Conservation (phyloP, 2,329 filamentous ascomycete species). For the Stachybotrys elegans region DNA sequence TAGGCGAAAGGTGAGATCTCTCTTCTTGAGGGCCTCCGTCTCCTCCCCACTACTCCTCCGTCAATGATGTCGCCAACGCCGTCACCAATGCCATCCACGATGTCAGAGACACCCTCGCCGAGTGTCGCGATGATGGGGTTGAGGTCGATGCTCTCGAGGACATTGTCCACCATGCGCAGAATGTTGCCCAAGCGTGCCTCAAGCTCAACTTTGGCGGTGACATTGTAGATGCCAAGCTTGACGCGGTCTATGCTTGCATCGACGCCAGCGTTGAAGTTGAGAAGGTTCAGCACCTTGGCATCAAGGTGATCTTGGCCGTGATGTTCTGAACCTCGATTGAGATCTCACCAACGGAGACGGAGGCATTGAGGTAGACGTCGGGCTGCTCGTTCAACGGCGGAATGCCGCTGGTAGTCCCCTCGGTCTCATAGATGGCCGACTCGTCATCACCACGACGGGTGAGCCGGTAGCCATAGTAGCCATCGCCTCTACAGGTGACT, state of each 20-base stretch:
- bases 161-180: conserved; percentile 53
- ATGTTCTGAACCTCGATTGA: conserved; percentile 54
- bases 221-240: conserved; percentile 50
- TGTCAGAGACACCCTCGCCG: conserved; percentile 40
- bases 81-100: conserved; percentile 33
- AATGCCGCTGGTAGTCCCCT: conserved; percentile 38
- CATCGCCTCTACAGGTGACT: conserved; percentile 30
- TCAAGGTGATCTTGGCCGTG: conserved; percentile 31
- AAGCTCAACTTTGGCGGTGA: conserved; percentile 52
- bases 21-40: conserved; percentile 11
- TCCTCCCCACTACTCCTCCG: conserved; percentile 1
- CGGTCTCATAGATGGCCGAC: conserved; percentile 49
- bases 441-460: conserved; percentile 44
- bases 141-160: conserved; percentile 53
- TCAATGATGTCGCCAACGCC: conserved; percentile 10
- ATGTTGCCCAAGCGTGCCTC: conserved; percentile 57
- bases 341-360: conserved; percentile 53
- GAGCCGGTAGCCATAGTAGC: conserved; percentile 53
- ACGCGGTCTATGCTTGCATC: conserved; percentile 54
- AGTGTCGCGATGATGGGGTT: conserved; percentile 55
- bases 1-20: conserved; percentile 37
- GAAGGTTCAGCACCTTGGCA: conserved; percentile 36
- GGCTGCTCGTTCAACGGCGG: conserved; percentile 39
- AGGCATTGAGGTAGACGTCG: conserved; percentile 57
- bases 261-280: conserved; percentile 57